Evolutionary conservation across 495 filamentous ascomycete genomes (phyloP).

Genomic region (Evernia prunastri): DNA sequence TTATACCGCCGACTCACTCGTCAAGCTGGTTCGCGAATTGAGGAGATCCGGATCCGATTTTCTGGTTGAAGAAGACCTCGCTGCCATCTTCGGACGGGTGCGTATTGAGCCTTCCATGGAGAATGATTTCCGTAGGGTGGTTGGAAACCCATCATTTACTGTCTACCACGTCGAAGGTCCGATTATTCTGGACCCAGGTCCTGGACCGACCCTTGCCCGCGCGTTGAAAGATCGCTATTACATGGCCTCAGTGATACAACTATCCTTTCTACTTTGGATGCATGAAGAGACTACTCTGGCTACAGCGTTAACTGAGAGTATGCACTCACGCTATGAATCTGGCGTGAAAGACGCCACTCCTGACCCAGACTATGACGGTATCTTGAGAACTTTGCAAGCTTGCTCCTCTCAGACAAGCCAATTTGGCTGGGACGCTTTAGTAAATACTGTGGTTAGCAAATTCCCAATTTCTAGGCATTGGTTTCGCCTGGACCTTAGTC

Average conservation of each 20-base stretch:
- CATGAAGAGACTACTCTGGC: conserved; percentile 18
- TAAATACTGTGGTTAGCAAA: conserved; percentile 12
- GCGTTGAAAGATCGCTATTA: conserved; percentile 22
- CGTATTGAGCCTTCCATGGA: conserved; percentile 17
- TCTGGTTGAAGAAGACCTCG: conserved; percentile 22
- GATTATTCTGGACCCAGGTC: conserved; percentile 19
- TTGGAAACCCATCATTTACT: conserved; percentile 16
- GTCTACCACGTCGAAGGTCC: conserved; percentile 1
- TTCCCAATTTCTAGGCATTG: conserved; percentile 1
- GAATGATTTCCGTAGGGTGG: conserved; percentile 12
- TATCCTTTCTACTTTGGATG: conserved; percentile 24
- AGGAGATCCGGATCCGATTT: conserved; percentile 21
- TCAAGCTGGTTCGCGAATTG: conserved; percentile 16
- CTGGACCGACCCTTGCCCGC: conserved; percentile 15
- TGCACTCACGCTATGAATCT: conserved; percentile 13
- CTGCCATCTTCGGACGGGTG: conserved; percentile 20
- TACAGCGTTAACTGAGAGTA: conserved; percentile 12
- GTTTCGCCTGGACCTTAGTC: conserved; percentile 8
- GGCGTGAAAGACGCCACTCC: conserved; percentile 14
- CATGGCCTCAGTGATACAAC: conserved; percentile 19
- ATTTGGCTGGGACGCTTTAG: conserved; percentile 16
- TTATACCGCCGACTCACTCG: neutral
- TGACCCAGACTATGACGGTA: conserved; percentile 22
- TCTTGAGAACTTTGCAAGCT: conserved; percentile 16
- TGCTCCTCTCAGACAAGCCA: conserved; percentile 24